A percentile compares a stretch with the other conserved stretches of the same genome.
Conservation (phyloP, 177 flowering plant genomes). For the Tripterygium wilfordii region DNA sequence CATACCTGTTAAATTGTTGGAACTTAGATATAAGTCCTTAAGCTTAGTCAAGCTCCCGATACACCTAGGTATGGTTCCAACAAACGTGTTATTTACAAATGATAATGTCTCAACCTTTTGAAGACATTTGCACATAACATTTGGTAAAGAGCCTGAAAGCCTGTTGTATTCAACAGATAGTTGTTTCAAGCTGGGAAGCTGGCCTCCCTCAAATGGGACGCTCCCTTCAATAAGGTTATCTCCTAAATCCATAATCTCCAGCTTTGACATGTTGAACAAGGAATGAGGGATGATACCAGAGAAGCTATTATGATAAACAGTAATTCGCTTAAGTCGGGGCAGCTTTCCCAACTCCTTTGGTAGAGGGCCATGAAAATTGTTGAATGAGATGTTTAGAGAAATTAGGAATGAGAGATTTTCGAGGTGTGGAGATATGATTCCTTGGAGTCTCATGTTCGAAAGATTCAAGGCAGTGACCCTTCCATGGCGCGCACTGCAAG, state of each 20-base stretch:
- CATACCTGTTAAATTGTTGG: slow-evolving; percentile 4
- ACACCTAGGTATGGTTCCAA: slow-evolving; percentile 13
- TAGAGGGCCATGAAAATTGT: neutral
- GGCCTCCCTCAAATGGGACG: neutral
- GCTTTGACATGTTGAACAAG: neutral
- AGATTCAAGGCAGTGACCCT: neutral
- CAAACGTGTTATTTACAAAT: neutral
- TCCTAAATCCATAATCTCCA: neutral
- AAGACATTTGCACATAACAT: slow-evolving; percentile 1
- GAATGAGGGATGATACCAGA: neutral
- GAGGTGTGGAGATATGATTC: neutral
- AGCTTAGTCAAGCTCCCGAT: slow-evolving; percentile 9
- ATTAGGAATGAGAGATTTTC: neutral
- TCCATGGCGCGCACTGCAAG: neutral
- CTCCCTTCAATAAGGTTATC: neutral
- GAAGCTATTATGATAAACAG: neutral
- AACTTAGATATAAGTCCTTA: slow-evolving; percentile 1
- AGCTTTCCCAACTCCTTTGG: neutral
- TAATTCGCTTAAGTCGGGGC: neutral
- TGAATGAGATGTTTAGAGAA: neutral
- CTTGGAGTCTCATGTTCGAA: neutral
- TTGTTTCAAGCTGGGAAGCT: neutral
- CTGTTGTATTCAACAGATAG: neutral
- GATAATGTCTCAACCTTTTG: slow-evolving; percentile 1
- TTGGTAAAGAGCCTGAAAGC: slow-evolving; percentile 8